phyloP scores from a whole-genome alignment of 2,329 filamentous ascomycete genomes.

The Xylariaceae sp. region DNA sequence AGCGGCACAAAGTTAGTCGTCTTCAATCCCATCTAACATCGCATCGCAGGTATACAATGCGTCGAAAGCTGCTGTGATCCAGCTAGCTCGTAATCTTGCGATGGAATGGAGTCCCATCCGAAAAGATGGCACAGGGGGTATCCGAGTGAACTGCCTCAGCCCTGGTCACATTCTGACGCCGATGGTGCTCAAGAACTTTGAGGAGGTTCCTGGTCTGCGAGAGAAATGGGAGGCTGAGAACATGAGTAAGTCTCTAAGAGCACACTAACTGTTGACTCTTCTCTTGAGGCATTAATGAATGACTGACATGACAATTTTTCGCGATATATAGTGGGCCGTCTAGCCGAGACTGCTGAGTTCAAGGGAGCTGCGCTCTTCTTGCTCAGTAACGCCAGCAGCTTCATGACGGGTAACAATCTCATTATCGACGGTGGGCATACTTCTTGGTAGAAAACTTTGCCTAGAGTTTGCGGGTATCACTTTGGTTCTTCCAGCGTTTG shows the following conservation, averaged over 20 bases:
- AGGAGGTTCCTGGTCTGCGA: conserved; percentile 66
- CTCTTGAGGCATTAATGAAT: not conserved
- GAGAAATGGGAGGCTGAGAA: conserved; percentile 74
- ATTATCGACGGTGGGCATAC: conserved; percentile 34
- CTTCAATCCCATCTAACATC: not conserved
- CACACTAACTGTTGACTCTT: not conserved
- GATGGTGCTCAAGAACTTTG: conserved; percentile 76
- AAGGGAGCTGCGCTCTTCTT: conserved; percentile 67
- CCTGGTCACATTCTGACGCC: conserved; percentile 73
- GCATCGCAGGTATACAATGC: conserved; percentile 64
- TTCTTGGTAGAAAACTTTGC: conserved; percentile 18
- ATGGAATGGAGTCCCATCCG: conserved; percentile 64
- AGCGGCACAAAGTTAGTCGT: not conserved
- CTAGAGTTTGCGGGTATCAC: not conserved
- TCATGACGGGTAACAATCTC: conserved; percentile 53
- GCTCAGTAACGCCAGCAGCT: conserved; percentile 66
- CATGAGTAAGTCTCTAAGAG: conserved; percentile 55
- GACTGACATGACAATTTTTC: not conserved
- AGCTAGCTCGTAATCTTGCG: conserved; percentile 67
- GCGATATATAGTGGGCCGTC: conserved; percentile 53
- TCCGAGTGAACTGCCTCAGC: conserved; percentile 73
- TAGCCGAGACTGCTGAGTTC: conserved; percentile 65
- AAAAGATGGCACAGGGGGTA: conserved; percentile 55
- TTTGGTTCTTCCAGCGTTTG: not conserved
- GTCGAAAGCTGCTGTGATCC: conserved; percentile 69